Evolutionary conservation across 2,329 filamentous ascomycete genomes (phyloP).

Genomic region (Fusarium nisikadoi): DNA sequence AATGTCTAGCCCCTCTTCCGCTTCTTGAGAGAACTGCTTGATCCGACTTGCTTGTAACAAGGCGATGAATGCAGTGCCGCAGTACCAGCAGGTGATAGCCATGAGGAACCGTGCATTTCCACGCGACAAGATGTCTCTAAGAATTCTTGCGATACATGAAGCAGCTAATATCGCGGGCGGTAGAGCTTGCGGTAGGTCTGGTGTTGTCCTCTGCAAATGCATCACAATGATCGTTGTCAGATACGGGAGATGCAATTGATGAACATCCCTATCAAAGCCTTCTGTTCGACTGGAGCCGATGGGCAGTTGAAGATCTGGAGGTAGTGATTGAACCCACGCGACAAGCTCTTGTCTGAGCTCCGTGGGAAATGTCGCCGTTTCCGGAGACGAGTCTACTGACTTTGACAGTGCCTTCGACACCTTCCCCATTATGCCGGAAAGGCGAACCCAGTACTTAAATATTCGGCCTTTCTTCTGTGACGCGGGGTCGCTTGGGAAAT

Average conservation of each 20-base stretch:
- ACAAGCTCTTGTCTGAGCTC: conserved; percentile 33
- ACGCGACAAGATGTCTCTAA: conserved; percentile 52
- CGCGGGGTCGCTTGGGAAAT: conserved; percentile 50
- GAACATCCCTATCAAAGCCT: conserved; percentile 53
- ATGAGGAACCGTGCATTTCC: conserved; percentile 54
- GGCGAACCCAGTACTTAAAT: conserved; percentile 55
- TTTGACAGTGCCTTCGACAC: conserved; percentile 51
- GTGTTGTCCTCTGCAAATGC: conserved; percentile 49
- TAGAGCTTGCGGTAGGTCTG: conserved; percentile 47
- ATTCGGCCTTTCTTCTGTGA: conserved; percentile 51
- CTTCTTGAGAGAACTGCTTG: conserved; percentile 31
- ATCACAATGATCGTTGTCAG: conserved; percentile 55
- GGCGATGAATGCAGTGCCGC: conserved; percentile 54
- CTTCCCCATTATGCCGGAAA: conserved; percentile 54
- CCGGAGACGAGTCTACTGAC: conserved; percentile 6
- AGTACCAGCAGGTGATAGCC: conserved; percentile 57
- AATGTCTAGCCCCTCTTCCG: conserved; percentile 32
- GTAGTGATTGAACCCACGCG: conserved; percentile 27
- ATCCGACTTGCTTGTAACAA: conserved; percentile 50
- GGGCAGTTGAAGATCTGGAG: conserved; percentile 27
- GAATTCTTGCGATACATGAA: conserved; percentile 33
- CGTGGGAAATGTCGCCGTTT: conserved; percentile 13
- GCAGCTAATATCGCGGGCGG: conserved; percentile 33
- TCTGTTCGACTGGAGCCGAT: conserved; percentile 35
- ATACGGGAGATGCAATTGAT: conserved; percentile 56